Base-by-base conservation (phyloP, 495 filamentous ascomycete species). In the Sordaria brevicollis region DNA sequence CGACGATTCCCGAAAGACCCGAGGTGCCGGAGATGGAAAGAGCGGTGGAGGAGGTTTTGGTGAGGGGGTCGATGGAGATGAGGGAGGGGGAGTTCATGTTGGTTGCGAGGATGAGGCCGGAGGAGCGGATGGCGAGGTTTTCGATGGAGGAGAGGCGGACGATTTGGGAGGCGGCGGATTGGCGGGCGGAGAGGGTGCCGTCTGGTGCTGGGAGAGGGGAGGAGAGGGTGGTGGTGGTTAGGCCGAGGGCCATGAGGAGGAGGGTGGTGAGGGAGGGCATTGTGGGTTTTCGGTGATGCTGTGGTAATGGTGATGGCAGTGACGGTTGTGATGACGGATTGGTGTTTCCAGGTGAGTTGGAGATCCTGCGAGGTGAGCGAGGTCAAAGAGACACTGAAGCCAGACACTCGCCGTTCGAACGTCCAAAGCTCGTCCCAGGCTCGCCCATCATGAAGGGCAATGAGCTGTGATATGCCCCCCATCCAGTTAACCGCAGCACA, bases 111-210 rank as follows among this genome's bases (percentile, higher is more conserved):
- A 86, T 74, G 36, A 79, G 77, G 33, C 82, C 81, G 67, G 82
- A 81, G 36, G 81, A 69, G 13, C 83, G 82, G 29, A 84, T 77
- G 29, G 84, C 83, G 10, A 85, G 72, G 68, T 86, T 86, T 54
- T 85, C 84, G 54, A 82, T 54, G 68, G 78, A 84, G 35, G 74
- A 76, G 65, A 79, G 71, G 10, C 70, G 69, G 43, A 79, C 75
- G 21, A 80, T 75, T 62, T 80, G 79, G 0, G 72, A 69, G 0
- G 76, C 77, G 17, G 78, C 67, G 21, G 71, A 65, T 67, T 76
- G 76, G 36, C 79, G 78, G n/a, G 41, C 1, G 2, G 41, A 10
- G n/a, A 38, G 11, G 37, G 37, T 15, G 37, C 11, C 13, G 37
- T 5, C 37, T n/a, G n/a, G n/a, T n/a, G n/a, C n/a, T n/a, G n/a